phyloP scores from a whole-genome alignment of 2,329 filamentous ascomycete species.

The Arthrobotrys sinensis region DNA sequence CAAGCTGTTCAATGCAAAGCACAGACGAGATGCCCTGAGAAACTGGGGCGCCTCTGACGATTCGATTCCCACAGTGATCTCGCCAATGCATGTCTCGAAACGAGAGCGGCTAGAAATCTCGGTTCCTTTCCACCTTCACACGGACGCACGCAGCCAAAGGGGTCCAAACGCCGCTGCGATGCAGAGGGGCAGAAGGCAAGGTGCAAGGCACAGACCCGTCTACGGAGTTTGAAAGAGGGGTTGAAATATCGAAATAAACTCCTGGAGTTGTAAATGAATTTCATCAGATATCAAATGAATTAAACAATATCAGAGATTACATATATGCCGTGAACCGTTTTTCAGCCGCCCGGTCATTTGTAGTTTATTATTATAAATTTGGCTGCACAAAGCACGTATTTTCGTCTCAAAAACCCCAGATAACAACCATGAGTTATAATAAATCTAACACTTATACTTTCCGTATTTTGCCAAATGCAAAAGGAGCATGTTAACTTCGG shows the following conservation, averaged over 20 bases:
- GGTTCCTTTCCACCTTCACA: constrained; percentile 27
- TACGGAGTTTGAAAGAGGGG: constrained; percentile 36
- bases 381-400: not conserved
- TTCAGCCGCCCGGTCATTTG: not conserved
- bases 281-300: not conserved
- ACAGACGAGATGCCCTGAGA: constrained; percentile 23
- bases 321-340: not conserved
- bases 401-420: constrained; percentile 15
- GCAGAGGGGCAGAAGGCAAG: not conserved
- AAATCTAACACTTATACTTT: constrained; percentile 7
- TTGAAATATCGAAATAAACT: not conserved
- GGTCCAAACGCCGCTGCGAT: constrained; percentile 47
- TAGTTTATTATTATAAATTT: not conserved
- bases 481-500: not conserved
- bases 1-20: constrained; percentile 8
- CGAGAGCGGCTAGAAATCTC: constrained; percentile 38
- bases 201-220: constrained; percentile 15
- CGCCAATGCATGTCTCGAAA: constrained; percentile 43
- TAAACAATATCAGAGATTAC: constrained; percentile 3
- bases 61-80: constrained; percentile 4
- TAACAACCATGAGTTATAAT: constrained; percentile 41
- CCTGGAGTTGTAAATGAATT: not conserved
- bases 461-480: constrained; percentile 6
- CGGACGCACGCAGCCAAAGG: constrained; percentile 33
- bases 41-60: not conserved